A percentile compares a stretch with the other conserved stretches of the same genome.
Evolutionary conservation across 73 alveolate genomes (phyloP).

Genomic region (Symbiodinium natans): DNA sequence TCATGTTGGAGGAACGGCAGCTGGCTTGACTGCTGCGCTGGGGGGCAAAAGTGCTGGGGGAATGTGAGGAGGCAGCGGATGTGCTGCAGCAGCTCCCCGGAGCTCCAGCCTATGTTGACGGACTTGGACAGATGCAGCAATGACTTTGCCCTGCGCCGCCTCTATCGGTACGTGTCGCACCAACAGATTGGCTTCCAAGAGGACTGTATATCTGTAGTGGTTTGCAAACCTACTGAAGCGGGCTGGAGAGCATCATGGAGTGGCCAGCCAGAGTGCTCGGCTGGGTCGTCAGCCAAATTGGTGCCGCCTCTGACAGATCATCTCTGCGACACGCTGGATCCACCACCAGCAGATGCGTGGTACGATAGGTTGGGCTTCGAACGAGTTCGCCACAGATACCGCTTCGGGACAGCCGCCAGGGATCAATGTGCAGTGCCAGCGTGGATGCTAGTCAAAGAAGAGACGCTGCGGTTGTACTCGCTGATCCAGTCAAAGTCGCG

Average conservation of each 20-base stretch:
- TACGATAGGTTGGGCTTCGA: conserved; percentile 33
- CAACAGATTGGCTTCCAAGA: conserved; percentile 7
- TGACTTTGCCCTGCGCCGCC: not conserved
- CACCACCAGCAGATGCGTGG: not conserved
- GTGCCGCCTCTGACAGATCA: not conserved
- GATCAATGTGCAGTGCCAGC: conserved; percentile 71
- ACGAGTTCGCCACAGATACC: conserved; percentile 2
- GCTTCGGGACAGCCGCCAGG: conserved; percentile 50
- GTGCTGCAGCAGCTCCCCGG: conserved; percentile 50
- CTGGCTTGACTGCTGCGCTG: conserved; percentile 37
- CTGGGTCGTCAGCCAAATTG: not conserved
- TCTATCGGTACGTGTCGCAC: conserved; percentile 13
- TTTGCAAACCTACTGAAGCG: conserved; percentile 28
- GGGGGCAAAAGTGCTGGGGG: conserved; percentile 9
- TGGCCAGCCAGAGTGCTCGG: conserved; percentile 18
- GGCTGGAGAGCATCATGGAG: conserved; percentile 25
- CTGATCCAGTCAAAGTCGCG: not conserved
- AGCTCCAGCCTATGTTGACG: conserved; percentile 34
- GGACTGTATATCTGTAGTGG: conserved; percentile 48
- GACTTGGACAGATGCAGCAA: not conserved
- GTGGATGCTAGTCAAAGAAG: not conserved
- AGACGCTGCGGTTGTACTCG: not conserved
- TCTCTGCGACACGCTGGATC: conserved; percentile 8
- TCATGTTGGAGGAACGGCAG: conserved; percentile 46
- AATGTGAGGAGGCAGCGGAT: conserved; percentile 5